Evolutionary conservation across 2,329 filamentous ascomycete species (phyloP).

Genomic region (Colletotrichum camelliae): DNA sequence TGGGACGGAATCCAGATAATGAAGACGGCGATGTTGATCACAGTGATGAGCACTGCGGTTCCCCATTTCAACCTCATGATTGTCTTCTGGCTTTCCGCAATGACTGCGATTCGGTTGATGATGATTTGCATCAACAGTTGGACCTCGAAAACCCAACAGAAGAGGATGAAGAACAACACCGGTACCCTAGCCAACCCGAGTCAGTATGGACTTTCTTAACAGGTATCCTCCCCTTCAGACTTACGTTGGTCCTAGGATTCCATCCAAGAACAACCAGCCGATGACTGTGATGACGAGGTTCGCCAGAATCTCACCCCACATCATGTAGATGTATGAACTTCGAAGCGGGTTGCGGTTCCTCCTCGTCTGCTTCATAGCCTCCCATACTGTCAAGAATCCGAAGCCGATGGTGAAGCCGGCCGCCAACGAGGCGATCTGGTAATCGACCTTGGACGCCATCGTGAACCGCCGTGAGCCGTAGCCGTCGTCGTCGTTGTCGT

Average conservation of each 20-base stretch:
- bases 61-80: conserved; percentile 51
- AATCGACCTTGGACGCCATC: conserved; percentile 27
- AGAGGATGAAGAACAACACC: conserved; percentile 38
- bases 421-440: conserved; percentile 34
- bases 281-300: conserved; percentile 43
- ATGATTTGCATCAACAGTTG: conserved; percentile 61
- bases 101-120: conserved; percentile 57
- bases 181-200: conserved; percentile 28
- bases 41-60: conserved; percentile 46
- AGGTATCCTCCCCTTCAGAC: not conserved
- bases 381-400: conserved; percentile 43
- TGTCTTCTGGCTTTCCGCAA: conserved; percentile 44
- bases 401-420: conserved; percentile 44
- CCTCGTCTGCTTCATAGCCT: conserved; percentile 46
- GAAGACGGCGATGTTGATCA: conserved; percentile 59
- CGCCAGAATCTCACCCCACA: conserved; percentile 49
- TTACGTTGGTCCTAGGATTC: conserved; percentile 35
- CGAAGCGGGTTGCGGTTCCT: conserved; percentile 37
- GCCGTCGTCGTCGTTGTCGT: not conserved
- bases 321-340: conserved; percentile 47
- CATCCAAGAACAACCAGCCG: conserved; percentile 44
- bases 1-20: conserved; percentile 59
- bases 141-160: conserved; percentile 50
- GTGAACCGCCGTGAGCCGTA: not conserved
- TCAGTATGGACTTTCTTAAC: not conserved